phyloP scores from a whole-genome alignment of 2,329 filamentous ascomycete genomes.

The Emergomyces africanus region DNA sequence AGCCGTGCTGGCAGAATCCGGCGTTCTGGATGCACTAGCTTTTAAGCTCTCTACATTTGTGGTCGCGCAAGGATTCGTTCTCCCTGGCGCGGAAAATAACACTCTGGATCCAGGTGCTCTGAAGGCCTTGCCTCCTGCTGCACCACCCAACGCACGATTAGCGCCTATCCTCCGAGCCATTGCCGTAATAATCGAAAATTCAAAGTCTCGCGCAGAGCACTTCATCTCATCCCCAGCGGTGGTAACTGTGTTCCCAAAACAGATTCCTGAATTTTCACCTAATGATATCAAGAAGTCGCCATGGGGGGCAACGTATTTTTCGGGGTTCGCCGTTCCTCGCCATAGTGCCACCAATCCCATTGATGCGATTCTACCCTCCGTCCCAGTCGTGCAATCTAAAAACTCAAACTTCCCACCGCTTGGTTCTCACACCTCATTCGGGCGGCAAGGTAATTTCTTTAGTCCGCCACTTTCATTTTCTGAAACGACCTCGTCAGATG shows the following conservation, averaged over 20 bases:
- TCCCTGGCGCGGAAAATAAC: constrained; percentile 48
- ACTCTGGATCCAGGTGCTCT: constrained; percentile 43
- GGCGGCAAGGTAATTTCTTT: constrained; percentile 25
- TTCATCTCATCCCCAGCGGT: constrained; percentile 57
- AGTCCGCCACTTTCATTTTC: constrained; percentile 22
- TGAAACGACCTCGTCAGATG: constrained; percentile 37
- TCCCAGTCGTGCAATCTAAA: constrained; percentile 24
- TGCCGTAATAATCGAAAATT: constrained; percentile 62
- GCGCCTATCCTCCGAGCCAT: constrained; percentile 65
- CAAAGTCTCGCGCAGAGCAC: constrained; percentile 62
- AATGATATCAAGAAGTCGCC: constrained; percentile 37
- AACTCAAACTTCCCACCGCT: constrained; percentile 41
- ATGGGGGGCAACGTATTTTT: constrained; percentile 42
- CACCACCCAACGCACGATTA: constrained; percentile 47
- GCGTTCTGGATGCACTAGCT: constrained; percentile 67
- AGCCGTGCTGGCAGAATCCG: constrained; percentile 54
- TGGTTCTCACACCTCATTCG: constrained; percentile 29
- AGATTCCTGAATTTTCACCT: constrained; percentile 38
- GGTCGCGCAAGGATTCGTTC: constrained; percentile 54
- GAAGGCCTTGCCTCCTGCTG: constrained; percentile 48
- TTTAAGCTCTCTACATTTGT: constrained; percentile 59
- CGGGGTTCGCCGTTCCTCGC: constrained; percentile 37
- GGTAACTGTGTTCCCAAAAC: constrained; percentile 53
- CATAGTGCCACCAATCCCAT: constrained; percentile 43
- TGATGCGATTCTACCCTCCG: constrained; percentile 50